Evolutionary conservation across 345 rosid genomes (phyloP).

Genomic region (Ceriops decandra): DNA sequence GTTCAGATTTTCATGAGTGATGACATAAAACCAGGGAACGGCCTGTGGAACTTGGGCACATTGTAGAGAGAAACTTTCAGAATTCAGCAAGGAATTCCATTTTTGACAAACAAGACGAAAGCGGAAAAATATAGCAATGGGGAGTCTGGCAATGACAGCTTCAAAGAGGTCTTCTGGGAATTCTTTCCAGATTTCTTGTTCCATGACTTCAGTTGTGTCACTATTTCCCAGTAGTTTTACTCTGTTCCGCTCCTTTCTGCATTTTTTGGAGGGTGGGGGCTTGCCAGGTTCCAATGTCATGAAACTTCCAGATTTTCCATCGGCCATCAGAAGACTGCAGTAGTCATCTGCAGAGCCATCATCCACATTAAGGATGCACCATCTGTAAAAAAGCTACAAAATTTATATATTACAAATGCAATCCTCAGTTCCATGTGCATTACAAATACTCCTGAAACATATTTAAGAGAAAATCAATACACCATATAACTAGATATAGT

Average conservation of each 20-base stretch:
- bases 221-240: constrained; percentile 44
- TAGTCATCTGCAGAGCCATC: constrained; percentile 63
- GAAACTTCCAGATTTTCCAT: constrained; percentile 65
- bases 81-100: constrained; percentile 73
- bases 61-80: constrained; percentile 72
- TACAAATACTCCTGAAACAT: neutral
- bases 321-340: constrained; percentile 62
- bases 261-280: constrained; percentile 67
- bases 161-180: constrained; percentile 95
- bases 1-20: constrained; percentile 77
- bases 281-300: constrained; percentile 66
- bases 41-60: constrained; percentile 53
- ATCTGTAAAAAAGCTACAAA: constrained; percentile 40
- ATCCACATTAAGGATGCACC: constrained; percentile 54
- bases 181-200: constrained; percentile 79
- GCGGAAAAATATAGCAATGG: constrained; percentile 73
- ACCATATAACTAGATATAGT: neutral
- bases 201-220: constrained; percentile 54
- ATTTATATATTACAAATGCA: constrained; percentile 1
- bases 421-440: neutral
- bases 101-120: constrained; percentile 80
- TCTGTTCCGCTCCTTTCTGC: constrained; percentile 64
- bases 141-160: constrained; percentile 87
- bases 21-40: constrained; percentile 88
- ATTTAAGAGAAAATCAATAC: neutral